Evolutionary conservation across 768 basidiomycete species (phyloP).

Genomic region (Lactifluus pinguis): DNA sequence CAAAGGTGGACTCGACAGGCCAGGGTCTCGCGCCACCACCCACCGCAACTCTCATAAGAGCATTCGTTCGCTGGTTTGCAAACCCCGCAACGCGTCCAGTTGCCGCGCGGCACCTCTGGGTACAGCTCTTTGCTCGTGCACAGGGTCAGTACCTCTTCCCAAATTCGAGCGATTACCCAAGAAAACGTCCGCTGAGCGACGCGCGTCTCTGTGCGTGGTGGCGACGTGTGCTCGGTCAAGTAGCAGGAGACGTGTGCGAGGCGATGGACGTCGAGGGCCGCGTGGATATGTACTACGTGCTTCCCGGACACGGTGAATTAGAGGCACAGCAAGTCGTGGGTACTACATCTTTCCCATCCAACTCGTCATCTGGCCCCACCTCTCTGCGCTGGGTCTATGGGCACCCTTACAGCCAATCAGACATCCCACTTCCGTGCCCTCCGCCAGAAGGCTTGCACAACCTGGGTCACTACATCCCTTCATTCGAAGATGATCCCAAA

Average conservation of each 20-base stretch:
- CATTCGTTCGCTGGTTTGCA: constrained; percentile 38
- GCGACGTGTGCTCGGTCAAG: constrained; percentile 61
- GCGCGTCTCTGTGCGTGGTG: constrained; percentile 86
- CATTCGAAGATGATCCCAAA: constrained; percentile 96
- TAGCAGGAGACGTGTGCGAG: constrained; percentile 34
- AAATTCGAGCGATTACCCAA: constrained; percentile 59
- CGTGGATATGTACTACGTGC: constrained; percentile 45
- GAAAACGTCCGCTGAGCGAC: constrained; percentile 75
- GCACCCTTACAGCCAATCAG: constrained; percentile 56
- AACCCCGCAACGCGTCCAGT: constrained; percentile 25
- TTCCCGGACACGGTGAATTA: constrained; percentile 59
- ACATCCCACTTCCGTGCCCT: constrained; percentile 42
- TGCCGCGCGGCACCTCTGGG: constrained; percentile 3
- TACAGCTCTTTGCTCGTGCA: constrained; percentile 47
- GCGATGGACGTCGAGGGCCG: constrained; percentile 23
- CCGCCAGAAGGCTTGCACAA: constrained; percentile 32
- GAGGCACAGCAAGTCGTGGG: constrained; percentile 59
- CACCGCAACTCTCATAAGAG: constrained; percentile 56
- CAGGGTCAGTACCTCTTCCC: constrained; percentile 93
- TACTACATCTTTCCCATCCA: constrained; percentile 24
- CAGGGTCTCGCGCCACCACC: constrained; percentile 56
- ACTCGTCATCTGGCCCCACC: constrained; percentile 10
- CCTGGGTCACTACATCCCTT: constrained; percentile 73
- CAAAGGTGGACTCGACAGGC: constrained; percentile 92
- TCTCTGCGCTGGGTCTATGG: constrained; percentile 56